phyloP scores from a whole-genome alignment of 2,329 filamentous ascomycete genomes.

The Penicillium sp. region DNA sequence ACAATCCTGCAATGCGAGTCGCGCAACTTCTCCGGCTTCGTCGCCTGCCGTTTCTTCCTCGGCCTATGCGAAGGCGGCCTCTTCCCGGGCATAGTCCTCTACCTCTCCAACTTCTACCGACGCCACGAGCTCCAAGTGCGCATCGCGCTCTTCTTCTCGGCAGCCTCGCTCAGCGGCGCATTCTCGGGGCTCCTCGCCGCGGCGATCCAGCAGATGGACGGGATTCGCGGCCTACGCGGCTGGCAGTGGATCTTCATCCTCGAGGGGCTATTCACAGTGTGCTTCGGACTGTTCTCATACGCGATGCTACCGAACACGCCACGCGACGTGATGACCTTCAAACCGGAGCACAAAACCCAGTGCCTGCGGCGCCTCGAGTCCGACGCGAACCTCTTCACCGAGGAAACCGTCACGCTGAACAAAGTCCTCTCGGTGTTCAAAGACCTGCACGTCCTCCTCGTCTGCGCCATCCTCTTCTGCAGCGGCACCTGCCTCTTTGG shows the following conservation, averaged over 20 bases:
- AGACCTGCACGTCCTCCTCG: slow-evolving; percentile 20
- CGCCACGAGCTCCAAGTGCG: slow-evolving; percentile 35
- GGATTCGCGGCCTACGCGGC: slow-evolving; percentile 47
- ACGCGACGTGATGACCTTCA: slow-evolving; percentile 62
- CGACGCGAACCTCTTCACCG: slow-evolving; percentile 22
- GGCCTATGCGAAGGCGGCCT: slow-evolving; percentile 71
- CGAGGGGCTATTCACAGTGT: slow-evolving; percentile 48
- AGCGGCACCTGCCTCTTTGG: slow-evolving; percentile 24
- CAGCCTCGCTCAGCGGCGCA: slow-evolving; percentile 43
- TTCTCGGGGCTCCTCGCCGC: slow-evolving; percentile 58
- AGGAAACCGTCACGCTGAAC: slow-evolving; percentile 16
- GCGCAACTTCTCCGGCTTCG: slow-evolving; percentile 26
- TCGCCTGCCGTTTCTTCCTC: slow-evolving; percentile 61
- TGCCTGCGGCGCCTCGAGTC: slow-evolving; percentile 15
- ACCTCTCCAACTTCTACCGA: slow-evolving; percentile 33
- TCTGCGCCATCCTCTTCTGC: slow-evolving; percentile 18
- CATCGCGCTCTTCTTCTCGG: slow-evolving; percentile 36
- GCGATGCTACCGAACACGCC: slow-evolving; percentile 70
- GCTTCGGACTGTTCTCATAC: slow-evolving; percentile 52
- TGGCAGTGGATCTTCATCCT: slow-evolving; percentile 40
- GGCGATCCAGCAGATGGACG: slow-evolving; percentile 49
- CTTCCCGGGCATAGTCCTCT: slow-evolving; percentile 35
- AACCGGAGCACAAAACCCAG: slow-evolving; percentile 48
- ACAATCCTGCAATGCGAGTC: slow-evolving; percentile 39
- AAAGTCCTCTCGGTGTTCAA: slow-evolving; percentile 17